Base-by-base conservation (phyloP, 495 filamentous ascomycete genomes). In the Talaromyces wortmannii region DNA sequence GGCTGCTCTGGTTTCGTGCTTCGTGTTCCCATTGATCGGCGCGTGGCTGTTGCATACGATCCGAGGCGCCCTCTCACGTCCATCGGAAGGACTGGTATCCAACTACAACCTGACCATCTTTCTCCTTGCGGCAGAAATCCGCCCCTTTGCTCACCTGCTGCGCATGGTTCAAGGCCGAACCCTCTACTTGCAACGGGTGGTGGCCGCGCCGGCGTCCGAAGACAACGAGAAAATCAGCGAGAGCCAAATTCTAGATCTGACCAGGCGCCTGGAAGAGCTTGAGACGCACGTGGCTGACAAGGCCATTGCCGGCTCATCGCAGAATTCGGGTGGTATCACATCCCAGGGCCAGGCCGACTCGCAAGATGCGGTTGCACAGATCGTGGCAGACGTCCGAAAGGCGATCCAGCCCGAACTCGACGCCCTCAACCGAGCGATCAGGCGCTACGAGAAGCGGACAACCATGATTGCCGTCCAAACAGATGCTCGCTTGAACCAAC, bases 71-170 rank as follows among this genome's bases (percentile, higher is more conserved):
- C 81, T 97, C 7, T 91, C 87, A 2, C 79, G 87, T 13, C 91
- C 88, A 0, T 90, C 89, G 0, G 91, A 94, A 66, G 88, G 90
- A 3, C 74, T 95, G 12, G 87, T 97, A 13, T 95, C 90, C 3
- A 86, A 94, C 64, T 94, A 90, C 69, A 95, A 96, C 68, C 78
- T 98, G 50, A 91, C 87, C n/a, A 89, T 97, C 57, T 97, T 97
- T 68, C 73, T 96, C 10, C 78, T 96, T 7, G 91, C 89, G 10
- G 85, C 94, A 7, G 92, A 97, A 65, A 68, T 97, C 16, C 82
- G 86, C 2, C 94, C 95, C 3, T 61, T 88, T 50, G 80, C 87
- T 3, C 92, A 97, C 61, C 71, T 92, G 31, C 81, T 96, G 55
- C 88, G 84, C 63, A 79, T 97, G 53, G 77, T 95, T 17, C 84